These are phyloP conservation scores for Kandelia obovata DNA, from an alignment of 345 rosid species.

Conservation along the genomic window DNA sequence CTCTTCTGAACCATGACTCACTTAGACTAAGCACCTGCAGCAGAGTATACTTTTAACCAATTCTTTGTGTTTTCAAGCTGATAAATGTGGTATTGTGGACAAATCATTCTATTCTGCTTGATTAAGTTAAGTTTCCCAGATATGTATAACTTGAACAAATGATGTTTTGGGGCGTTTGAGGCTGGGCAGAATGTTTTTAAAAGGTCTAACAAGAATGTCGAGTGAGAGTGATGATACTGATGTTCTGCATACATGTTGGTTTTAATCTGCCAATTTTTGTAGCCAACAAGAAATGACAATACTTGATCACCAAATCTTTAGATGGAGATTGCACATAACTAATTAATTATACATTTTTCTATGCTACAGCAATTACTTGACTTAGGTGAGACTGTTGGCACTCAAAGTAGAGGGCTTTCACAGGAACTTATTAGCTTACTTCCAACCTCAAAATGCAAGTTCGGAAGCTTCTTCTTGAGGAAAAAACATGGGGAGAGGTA, in stretches of 20 bases:
- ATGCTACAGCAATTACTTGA: conserved; percentile 59
- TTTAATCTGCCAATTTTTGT: not conserved
- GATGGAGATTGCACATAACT: not conserved
- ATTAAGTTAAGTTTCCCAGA: not conserved
- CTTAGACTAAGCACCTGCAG: not conserved
- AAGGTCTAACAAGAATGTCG: not conserved
- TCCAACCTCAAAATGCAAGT: conserved; percentile 63
- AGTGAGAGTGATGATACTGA: not conserved
- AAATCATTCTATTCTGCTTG: not conserved
- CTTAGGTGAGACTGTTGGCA: conserved; percentile 68
- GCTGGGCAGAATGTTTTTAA: not conserved
- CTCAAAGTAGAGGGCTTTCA: conserved; percentile 59
- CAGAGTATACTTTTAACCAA: not conserved
- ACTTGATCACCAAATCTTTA: not conserved
- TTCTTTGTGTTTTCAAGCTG: not conserved
- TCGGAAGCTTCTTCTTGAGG: conserved; percentile 46
- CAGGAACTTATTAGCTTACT: conserved; percentile 54
- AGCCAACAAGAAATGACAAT: not conserved
- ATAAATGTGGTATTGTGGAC: not conserved
- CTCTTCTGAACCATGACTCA: not conserved
- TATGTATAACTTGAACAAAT: not conserved
- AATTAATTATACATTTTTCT: not conserved
- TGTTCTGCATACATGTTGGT: not conserved
- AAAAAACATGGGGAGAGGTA: conserved; percentile 60
- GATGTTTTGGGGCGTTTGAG: not conserved